Percentiles rank a stretch among this genome's conserved stretches.
Evolutionary conservation across 192 early-diverging fungal genomes (phyloP).

Genomic region (Helicostylum pulchrum): DNA sequence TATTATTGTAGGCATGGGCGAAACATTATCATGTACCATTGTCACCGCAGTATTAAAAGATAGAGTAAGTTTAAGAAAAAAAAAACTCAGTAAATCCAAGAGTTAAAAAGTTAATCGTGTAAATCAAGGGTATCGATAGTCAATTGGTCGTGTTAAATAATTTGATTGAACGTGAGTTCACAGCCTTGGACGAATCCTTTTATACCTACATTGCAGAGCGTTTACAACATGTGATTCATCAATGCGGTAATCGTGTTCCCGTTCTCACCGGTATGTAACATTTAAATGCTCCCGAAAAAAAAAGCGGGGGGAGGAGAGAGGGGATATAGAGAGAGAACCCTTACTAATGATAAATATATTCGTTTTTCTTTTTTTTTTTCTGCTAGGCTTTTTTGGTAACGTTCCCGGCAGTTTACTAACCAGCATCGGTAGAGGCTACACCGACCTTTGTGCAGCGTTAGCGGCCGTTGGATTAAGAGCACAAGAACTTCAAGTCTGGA

Average conservation of each 20-base stretch:
- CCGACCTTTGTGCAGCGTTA: constrained; percentile 88
- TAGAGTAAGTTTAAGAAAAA: constrained; percentile 29
- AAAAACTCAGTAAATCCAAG: no score
- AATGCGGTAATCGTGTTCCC: constrained; percentile 58
- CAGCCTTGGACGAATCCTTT: constrained; percentile 77
- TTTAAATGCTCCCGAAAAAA: background rate
- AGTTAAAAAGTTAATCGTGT: background rate
- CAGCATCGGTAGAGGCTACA: constrained; percentile 91
- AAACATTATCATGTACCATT: constrained; percentile 81
- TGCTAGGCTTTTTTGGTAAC: constrained; percentile 80
- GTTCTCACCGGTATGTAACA: constrained; percentile 61
- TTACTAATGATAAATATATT: background rate
- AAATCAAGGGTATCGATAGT: constrained; percentile 70
- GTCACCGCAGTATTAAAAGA: constrained; percentile 73
- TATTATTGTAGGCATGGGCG: constrained; percentile 83
- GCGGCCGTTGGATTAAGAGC: constrained; percentile 77
- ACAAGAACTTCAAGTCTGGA: constrained; percentile 91
- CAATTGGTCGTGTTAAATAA: constrained; percentile 77
- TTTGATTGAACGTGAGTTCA: constrained; percentile 68
- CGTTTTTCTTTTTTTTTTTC: background rate
- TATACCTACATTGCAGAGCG: constrained; percentile 76
- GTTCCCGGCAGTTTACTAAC: constrained; percentile 80
- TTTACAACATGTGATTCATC: constrained; percentile 46
- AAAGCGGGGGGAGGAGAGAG: background rate
- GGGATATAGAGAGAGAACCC: background rate